These are phyloP conservation scores for Metschnikowia picachoensis DNA, from an alignment of 805 yeast species.

Conservation along the genomic window DNA sequence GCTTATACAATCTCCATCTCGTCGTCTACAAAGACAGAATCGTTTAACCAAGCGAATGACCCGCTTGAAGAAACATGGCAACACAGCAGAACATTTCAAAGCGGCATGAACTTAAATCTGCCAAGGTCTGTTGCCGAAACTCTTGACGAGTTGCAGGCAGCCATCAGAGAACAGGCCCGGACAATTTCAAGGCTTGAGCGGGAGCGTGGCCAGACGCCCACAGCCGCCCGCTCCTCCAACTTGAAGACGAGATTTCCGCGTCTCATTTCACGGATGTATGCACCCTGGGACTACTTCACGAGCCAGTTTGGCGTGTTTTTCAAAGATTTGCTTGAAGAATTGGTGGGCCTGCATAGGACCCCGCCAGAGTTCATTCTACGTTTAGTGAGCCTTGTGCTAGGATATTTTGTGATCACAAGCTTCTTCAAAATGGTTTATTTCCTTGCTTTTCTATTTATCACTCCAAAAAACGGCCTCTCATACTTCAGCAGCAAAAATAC, in stretches of 20 bases:
- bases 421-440: slow-evolving; percentile 11
- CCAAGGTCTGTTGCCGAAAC: slow-evolving; percentile 1
- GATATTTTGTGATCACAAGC: slow-evolving; percentile 5
- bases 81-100: background rate
- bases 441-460: background rate
- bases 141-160: slow-evolving; percentile 4
- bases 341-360: background rate
- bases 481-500: slow-evolving; percentile 1
- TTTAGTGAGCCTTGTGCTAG: slow-evolving; percentile 2
- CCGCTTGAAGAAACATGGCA: slow-evolving; percentile 1
- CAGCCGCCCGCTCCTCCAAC: too few species aligned
- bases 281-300: slow-evolving; percentile 7
- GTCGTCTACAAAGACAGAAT: too few species aligned
- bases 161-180: slow-evolving; percentile 5
- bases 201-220: background rate
- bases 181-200: slow-evolving; percentile 4
- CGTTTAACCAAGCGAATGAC: background rate
- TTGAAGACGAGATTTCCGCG: background rate
- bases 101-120: background rate
- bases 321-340: slow-evolving; percentile 2
- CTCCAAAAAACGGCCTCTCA: background rate
- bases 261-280: background rate
- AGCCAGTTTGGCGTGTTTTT: background rate
- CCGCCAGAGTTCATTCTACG: slow-evolving; percentile 1
- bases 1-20: too few species aligned